phyloP scores from a whole-genome alignment of 345 rosid species.

The Eucalyptus curtisii region DNA sequence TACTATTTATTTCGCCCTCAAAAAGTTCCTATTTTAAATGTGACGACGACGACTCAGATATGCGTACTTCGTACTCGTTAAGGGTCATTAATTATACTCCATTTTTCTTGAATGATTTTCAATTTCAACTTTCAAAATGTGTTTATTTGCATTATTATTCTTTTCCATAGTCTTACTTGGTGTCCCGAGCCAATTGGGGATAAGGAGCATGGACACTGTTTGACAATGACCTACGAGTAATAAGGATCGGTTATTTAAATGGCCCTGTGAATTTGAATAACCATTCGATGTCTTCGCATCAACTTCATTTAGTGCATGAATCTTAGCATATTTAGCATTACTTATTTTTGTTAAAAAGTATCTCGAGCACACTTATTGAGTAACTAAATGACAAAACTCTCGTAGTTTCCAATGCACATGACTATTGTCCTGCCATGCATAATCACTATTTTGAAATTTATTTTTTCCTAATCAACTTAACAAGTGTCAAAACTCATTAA shows the following conservation, averaged over 20 bases:
- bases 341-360: background rate
- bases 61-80: fast-evolving
- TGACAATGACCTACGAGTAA: background rate
- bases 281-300: fast-evolving
- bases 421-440: background rate
- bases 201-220: background rate
- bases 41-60: fast-evolving
- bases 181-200: background rate
- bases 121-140: background rate
- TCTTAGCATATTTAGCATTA: background rate
- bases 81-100: background rate
- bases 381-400: background rate
- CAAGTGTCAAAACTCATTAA: background rate
- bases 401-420: background rate
- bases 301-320: background rate
- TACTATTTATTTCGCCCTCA: background rate
- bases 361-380: background rate
- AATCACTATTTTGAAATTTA: background rate
- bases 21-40: fast-evolving
- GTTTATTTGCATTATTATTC: background rate
- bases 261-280: background rate
- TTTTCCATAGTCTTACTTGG: background rate
- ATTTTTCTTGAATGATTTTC: background rate
- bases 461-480: background rate
- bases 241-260: background rate